phyloP scores from a whole-genome alignment of 176 grass and related monocot species.

The Otatea glauca region DNA sequence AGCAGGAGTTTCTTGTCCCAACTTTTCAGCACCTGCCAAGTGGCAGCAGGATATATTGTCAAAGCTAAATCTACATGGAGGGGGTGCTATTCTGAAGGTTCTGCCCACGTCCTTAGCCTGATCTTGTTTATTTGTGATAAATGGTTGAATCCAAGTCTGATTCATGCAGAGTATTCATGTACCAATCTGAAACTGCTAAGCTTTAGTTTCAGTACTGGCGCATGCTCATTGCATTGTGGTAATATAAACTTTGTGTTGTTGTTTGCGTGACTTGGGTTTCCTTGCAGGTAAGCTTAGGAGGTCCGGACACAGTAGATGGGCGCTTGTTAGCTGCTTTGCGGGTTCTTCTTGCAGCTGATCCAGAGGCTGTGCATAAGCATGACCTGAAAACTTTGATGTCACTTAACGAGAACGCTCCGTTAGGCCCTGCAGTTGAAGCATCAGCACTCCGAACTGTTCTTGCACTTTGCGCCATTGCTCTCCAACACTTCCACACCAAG shows the following conservation, averaged over 20 bases:
- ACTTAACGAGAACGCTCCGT: slow-evolving; percentile 46
- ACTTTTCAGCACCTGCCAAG: slow-evolving; percentile 72
- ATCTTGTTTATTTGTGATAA: slow-evolving; percentile 9
- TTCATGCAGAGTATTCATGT: not conserved
- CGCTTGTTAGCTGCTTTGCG: slow-evolving; percentile 84
- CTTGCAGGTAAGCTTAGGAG: slow-evolving; percentile 77
- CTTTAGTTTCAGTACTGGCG: not conserved
- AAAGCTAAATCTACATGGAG: slow-evolving; percentile 73
- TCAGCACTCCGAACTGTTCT: slow-evolving; percentile 72
- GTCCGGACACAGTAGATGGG: slow-evolving; percentile 68
- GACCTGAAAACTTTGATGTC: slow-evolving; percentile 76
- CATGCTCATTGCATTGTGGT: not conserved
- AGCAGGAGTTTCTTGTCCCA: slow-evolving; percentile 77
- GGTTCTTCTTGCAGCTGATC: slow-evolving; percentile 62
- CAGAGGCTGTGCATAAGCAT: slow-evolving; percentile 46
- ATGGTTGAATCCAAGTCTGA: not conserved
- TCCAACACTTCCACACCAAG: slow-evolving; percentile 88
- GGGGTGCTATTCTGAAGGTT: slow-evolving; percentile 73
- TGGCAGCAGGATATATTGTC: slow-evolving; percentile 84
- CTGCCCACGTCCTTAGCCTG: slow-evolving; percentile 4
- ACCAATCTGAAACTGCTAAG: not conserved
- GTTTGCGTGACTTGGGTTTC: not conserved
- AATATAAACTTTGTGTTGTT: not conserved
- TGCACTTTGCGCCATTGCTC: slow-evolving; percentile 71
- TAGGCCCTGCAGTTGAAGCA: slow-evolving; percentile 61